phyloP scores from a whole-genome alignment of 2,329 filamentous ascomycete genomes.

The Xylaria sp. region DNA sequence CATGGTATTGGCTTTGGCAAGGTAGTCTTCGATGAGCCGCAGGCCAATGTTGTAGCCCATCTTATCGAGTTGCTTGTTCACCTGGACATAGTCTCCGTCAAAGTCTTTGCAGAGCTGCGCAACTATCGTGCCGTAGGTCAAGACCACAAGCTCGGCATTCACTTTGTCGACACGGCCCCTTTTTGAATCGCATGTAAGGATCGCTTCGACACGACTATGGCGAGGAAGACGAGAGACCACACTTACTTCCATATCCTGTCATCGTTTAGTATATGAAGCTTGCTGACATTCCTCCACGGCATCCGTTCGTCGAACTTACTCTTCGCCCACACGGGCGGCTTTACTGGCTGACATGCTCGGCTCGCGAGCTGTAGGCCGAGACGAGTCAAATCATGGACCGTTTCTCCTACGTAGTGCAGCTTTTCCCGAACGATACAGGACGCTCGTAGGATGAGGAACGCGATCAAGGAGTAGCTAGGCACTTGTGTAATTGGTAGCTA shows the following conservation, averaged over 20 bases:
- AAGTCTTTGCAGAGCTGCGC: conserved; percentile 96
- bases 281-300: neutral
- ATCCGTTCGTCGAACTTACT: conserved; percentile 40
- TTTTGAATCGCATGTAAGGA: conserved; percentile 20
- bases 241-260: conserved; percentile 87
- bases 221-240: neutral
- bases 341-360: conserved; percentile 54
- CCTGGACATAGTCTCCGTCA: conserved; percentile 86
- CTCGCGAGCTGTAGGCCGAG: conserved; percentile 24
- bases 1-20: conserved; percentile 88
- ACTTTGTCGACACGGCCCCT: conserved; percentile 96
- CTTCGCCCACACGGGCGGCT: conserved; percentile 56
- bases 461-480: neutral
- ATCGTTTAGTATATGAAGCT: conserved; percentile 18
- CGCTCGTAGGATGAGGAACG: neutral
- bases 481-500: neutral
- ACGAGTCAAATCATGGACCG: conserved; percentile 26
- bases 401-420: neutral
- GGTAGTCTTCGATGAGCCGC: conserved; percentile 92
- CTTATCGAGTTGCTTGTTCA: conserved; percentile 96
- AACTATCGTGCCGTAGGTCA: conserved; percentile 97
- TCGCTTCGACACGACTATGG: neutral
- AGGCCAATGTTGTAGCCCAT: conserved; percentile 99
- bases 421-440: neutral
- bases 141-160: conserved; percentile 92